Evolutionary conservation across 2,329 filamentous ascomycete species (phyloP), one percentile per base, ranked within the genome.

Genomic region (Grosmannia penicillata): DNA sequence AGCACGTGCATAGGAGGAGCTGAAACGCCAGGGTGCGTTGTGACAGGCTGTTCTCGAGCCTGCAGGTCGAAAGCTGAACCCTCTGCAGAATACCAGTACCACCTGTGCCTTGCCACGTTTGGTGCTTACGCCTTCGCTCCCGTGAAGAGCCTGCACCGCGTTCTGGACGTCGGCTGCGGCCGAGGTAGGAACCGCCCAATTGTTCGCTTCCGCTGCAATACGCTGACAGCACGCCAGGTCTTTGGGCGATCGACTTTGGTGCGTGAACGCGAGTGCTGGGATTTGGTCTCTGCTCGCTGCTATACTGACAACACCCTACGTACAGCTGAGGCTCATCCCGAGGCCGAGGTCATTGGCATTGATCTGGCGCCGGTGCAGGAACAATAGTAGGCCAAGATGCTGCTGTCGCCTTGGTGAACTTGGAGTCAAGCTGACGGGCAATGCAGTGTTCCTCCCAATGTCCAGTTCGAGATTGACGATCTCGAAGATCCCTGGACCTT

Each of bases 81-180:
- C 6, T 11, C 1, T 10, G 2, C 25, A 53, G 52, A 53, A 31
- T 53, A 56, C 37, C 55, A 58, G 37, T 60, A 62, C 38, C 46
- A 53, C 18, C 40, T 55, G 19, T 61, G 63, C 41, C 56, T 57
- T 6, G 49, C 65, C 41, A 61, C 60, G 0, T 62, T 65, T 38
- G 56, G 56, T 35, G 62, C 62, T 29, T 56, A 55, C 30, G 59
- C 57, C 45, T 56, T 65, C 35, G 59, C 66, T 3, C 66, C 66
- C 1, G 45, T 69, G 14, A 46, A 55, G 4, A 53, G 57, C 11
- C 54, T 58, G 1, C 57, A 58, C 36, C 53, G 60, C 24, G 59
- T 61, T 17, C 51, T 70, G n/a, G 67, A 70, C 45, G 53, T 70
- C 15, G 67, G 66, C 2, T 70, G 66, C 4, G 66, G 66, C 9